Evolutionary conservation across 805 yeast genomes (phyloP).

Genomic region (Nakazawaea wickerhamii): DNA sequence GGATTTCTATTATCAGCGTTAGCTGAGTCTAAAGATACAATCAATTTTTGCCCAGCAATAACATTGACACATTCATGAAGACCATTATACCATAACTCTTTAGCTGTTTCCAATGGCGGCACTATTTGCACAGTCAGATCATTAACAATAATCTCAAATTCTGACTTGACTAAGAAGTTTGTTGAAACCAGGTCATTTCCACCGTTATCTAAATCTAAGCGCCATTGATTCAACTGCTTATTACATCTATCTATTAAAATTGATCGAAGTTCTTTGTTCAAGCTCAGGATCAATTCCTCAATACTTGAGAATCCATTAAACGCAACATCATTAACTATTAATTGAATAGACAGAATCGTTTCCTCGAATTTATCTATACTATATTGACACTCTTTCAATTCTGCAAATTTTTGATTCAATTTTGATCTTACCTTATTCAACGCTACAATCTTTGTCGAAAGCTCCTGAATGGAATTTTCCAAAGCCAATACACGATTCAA

Average conservation of each 20-base stretch:
- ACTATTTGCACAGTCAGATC: conserved; percentile 30
- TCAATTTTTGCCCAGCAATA: conserved; percentile 22
- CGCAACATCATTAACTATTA: conserved; percentile 27
- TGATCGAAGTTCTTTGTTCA: conserved; percentile 29
- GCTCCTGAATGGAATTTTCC: conserved; percentile 24
- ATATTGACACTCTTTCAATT: conserved; percentile 25
- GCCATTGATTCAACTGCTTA: conserved; percentile 13
- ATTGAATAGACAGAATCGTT: conserved; percentile 28
- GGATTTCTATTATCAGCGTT: not conserved
- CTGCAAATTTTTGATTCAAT: conserved; percentile 19
- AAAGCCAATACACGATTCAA: conserved; percentile 26
- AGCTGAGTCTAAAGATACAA: conserved; percentile 19
- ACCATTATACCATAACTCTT: conserved; percentile 22
- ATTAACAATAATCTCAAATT: conserved; percentile 32
- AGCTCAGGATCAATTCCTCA: conserved; percentile 22
- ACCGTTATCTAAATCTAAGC: not conserved
- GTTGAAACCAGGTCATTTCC: conserved; percentile 6
- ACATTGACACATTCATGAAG: conserved; percentile 22
- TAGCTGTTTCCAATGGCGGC: conserved; percentile 37
- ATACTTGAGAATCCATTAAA: conserved; percentile 33
- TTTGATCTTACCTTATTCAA: conserved; percentile 24
- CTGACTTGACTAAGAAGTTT: conserved; percentile 10
- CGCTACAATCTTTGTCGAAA: conserved; percentile 26
- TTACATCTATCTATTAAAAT: conserved; percentile 26
- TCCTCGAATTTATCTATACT: conserved; percentile 14